Evolutionary conservation across 257 asterid genomes (phyloP), one percentile per base, ranked within the genome.

Genomic region (Ehretia macrophylla): DNA sequence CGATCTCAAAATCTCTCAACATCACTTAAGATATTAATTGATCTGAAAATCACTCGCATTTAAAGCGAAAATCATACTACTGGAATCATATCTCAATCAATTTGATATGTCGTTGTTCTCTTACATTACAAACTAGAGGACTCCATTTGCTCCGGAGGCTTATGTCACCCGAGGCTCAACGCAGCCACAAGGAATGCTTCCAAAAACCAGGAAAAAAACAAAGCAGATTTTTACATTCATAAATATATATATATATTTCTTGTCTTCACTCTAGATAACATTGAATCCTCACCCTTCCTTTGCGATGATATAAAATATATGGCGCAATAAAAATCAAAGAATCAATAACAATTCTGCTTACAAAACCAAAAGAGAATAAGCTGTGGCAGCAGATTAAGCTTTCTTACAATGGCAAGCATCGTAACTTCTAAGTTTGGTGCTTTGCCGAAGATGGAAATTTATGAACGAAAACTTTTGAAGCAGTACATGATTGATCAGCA

Each of bases 101-200:
- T n/a, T n/a, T 39, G 21, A 60, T 46, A 32, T 44, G 4, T 32
- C 12, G 10, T 23, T 48, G 22, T 46, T 51, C 16, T 23, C 35
- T 22, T 14, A 0, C 10, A 32, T 22, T 11, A 37, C 9, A 18
- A 35, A 44, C 62, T 48, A 54, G 62, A 64, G 45, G 47, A 64
- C 47, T 62, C 62, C 35, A 60, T 19, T 66, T 38, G 10, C 56
- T 35, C 35, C 57, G 57, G 18, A 21, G 11, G 56, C 37, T 32
- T 37, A 59, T 59, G 44, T 38, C 44, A 6, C 11, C 6, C 47
- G 12, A 42, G 45, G 38, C 45, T 32, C 18, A 62, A 21, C 62
- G 58, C 55, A 56, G 59, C 76, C 66, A 71, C 64, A 71, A 58
- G 44, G 46, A 59, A n/a, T 44, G 44, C 40, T 62, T 55, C 51